Conservation (phyloP, 129 eudicot species). For the Flaveria ramosissima region DNA sequence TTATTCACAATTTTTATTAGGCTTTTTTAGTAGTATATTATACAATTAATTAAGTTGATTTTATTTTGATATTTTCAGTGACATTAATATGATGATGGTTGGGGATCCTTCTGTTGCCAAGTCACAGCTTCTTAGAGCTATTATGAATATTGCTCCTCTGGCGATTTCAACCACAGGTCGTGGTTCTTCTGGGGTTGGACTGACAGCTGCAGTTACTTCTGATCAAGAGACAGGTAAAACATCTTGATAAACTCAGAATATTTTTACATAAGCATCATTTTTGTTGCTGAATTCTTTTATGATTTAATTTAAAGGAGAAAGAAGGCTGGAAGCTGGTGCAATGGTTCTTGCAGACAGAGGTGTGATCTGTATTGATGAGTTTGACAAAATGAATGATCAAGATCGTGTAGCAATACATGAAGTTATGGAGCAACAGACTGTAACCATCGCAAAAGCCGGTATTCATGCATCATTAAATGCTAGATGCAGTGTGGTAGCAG, state of each 20-base stretch:
- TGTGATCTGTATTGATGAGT: conserved; percentile 95
- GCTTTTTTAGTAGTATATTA: background rate
- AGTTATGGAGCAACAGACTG: conserved; percentile 99
- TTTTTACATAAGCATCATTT: background rate
- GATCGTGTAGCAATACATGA: conserved; percentile 99
- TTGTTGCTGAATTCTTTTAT: conserved; percentile 2
- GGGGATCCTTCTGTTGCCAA: conserved; percentile 99
- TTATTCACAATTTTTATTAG: background rate
- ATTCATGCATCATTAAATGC: conserved; percentile 97
- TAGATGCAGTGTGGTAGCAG: conserved; percentile 99
- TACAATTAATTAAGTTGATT: background rate
- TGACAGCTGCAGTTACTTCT: conserved; percentile 98
- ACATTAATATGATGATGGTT: conserved; percentile 99
- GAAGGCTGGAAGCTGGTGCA: conserved; percentile 99
- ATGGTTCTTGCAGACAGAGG: conserved; percentile 99
- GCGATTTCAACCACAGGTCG: conserved; percentile 99
- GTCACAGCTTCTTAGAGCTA: conserved; percentile 96
- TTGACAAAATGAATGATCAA: conserved; percentile 98
- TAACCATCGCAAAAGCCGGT: conserved; percentile 98
- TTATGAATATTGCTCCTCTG: conserved; percentile 96
- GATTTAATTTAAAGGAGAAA: conserved; percentile 59
- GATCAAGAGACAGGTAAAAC: conserved; percentile 95
- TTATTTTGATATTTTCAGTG: conserved; percentile 49
- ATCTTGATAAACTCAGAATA: background rate
- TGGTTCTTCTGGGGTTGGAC: conserved; percentile 99